These are phyloP conservation scores for Malus sylvestris DNA, from an alignment of 306 rosid genomes.

Conservation along the genomic window DNA sequence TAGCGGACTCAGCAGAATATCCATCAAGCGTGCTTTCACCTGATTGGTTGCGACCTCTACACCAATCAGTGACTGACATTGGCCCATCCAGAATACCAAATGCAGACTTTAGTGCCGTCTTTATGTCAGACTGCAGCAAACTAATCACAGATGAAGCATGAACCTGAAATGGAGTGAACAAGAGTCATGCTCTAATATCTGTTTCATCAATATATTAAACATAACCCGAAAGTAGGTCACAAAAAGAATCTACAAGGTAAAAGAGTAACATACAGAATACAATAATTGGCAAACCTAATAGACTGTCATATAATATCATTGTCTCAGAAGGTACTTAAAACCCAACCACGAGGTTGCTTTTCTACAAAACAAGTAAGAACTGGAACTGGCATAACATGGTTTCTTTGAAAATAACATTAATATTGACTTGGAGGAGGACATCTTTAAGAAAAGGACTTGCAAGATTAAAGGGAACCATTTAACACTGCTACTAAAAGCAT, in stretches of 20 bases:
- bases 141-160: conserved; percentile 74
- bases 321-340: neutral
- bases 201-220: conserved; percentile 11
- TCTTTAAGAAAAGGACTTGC: neutral
- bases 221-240: conserved; percentile 8
- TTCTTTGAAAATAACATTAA: neutral
- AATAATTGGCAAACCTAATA: neutral
- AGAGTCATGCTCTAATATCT: neutral
- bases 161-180: conserved; percentile 48
- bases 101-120: conserved; percentile 89
- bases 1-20: conserved; percentile 75
- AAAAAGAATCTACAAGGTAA: neutral
- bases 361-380: neutral
- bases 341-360: neutral
- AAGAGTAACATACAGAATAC: neutral
- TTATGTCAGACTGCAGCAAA: conserved; percentile 90
- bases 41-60: conserved; percentile 80
- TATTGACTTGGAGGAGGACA: neutral
- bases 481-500: neutral
- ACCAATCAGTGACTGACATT: conserved; percentile 82
- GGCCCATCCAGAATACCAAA: conserved; percentile 87
- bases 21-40: conserved; percentile 65
- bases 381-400: neutral
- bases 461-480: neutral
- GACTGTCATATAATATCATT: neutral